A percentile compares a stretch with the other conserved stretches of the same genome.
Conservation (phyloP, 805 yeast species). For the Hagleromyces aurorensis region DNA sequence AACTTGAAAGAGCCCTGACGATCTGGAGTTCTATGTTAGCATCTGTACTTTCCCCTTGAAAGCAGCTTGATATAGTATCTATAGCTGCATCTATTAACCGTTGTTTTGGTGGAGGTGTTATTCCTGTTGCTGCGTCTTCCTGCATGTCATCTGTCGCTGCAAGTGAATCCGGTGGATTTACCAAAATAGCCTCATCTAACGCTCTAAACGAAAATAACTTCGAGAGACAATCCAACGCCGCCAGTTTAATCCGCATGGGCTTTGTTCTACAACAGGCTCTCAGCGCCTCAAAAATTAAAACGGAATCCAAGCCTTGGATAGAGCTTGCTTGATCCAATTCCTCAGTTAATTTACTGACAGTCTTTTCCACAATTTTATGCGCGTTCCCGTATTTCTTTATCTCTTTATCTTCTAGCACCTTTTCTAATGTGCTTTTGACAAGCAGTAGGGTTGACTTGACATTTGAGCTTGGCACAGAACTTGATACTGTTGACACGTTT, state of each 20-base stretch:
- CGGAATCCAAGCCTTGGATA: conserved; percentile 35
- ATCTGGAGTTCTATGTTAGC: conserved; percentile 86
- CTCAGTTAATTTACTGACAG: conserved; percentile 25
- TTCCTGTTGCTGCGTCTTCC: conserved; percentile 29
- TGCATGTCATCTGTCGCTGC: conserved; percentile 26
- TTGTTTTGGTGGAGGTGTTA: conserved; percentile 47
- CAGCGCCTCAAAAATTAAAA: conserved; percentile 68
- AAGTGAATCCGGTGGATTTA: conserved; percentile 37
- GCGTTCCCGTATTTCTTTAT: conserved; percentile 40
- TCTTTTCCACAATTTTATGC: conserved; percentile 28
- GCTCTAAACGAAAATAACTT: conserved; percentile 78
- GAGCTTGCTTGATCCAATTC: conserved; percentile 18
- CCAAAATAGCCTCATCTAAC: conserved; percentile 53
- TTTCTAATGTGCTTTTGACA: conserved; percentile 51
- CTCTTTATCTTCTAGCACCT: conserved; percentile 52
- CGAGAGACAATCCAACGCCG: conserved; percentile 78
- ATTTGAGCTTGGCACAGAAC: conserved; percentile 12
- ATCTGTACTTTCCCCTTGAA: conserved; percentile 89
- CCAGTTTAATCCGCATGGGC: conserved; percentile 54
- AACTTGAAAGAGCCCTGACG: conserved; percentile 83
- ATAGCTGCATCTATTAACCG: conserved; percentile 74
- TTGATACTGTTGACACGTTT: conserved; percentile 7
- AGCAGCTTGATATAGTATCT: conserved; percentile 74
- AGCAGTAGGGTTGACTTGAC: conserved; percentile 32
- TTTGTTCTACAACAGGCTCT: conserved; percentile 65